phyloP scores from a whole-genome alignment of 2,329 filamentous ascomycete species.

The Stachybotrys echinatus region DNA sequence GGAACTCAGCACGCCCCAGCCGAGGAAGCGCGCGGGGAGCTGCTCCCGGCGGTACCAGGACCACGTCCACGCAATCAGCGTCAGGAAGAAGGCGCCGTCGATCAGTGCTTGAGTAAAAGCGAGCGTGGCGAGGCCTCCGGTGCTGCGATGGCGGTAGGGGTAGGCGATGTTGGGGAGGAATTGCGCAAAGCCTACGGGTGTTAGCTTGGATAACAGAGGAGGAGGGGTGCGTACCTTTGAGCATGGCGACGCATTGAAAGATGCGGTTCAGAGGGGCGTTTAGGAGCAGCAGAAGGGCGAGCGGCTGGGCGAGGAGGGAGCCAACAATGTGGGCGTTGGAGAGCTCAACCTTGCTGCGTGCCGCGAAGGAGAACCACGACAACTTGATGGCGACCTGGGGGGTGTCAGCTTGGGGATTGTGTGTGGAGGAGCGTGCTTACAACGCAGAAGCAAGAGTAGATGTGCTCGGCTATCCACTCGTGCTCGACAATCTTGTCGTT shows the following conservation, averaged over 20 bases:
- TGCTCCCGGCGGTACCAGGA: background rate
- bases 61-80: background rate
- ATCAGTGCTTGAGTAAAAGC: background rate
- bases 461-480: constrained; percentile 1
- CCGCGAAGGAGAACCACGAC: background rate
- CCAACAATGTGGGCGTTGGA: background rate
- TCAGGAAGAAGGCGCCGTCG: background rate
- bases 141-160: background rate
- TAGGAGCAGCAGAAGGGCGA: background rate
- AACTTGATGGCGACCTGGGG: background rate
- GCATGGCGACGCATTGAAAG: background rate
- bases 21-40: background rate
- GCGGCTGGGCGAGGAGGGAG: background rate
- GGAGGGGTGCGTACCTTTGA: constrained; percentile 2
- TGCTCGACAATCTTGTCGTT: background rate
- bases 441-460: constrained; percentile 1
- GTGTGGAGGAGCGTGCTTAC: constrained; percentile 3
- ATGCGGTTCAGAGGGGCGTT: background rate
- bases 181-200: background rate
- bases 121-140: background rate
- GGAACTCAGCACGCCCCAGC: background rate
- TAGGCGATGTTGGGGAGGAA: background rate
- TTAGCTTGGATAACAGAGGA: background rate
- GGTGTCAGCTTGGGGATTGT: background rate
- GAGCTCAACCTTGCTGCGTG: background rate